These are phyloP conservation scores for Taphrina deformans DNA, from an alignment of 1,139 yeast species.

Conservation along the genomic window DNA sequence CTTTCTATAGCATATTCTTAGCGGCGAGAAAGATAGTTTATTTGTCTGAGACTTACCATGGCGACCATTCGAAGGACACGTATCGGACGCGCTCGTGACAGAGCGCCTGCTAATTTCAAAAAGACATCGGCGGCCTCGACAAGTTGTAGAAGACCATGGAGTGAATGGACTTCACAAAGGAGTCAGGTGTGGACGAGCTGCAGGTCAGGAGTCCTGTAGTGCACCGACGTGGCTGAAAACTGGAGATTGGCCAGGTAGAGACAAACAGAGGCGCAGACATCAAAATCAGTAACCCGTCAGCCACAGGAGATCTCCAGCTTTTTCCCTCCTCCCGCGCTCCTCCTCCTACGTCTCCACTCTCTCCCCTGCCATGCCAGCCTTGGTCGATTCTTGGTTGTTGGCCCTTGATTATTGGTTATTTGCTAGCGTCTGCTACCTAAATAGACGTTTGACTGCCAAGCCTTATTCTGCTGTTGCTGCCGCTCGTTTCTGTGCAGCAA, in stretches of 20 bases:
- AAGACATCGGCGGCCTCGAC: not conserved
- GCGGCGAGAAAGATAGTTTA: not conserved
- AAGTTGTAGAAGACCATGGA: no score
- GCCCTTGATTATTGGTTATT: no score
- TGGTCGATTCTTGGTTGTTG: no score
- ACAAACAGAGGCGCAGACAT: not conserved
- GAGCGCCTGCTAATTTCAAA: not conserved
- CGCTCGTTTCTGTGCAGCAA: no score
- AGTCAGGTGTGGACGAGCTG: not conserved
- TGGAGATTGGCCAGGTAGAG: no score
- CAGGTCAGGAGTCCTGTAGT: not conserved
- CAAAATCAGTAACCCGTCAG: not conserved
- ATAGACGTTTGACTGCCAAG: no score
- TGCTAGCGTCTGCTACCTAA: no score
- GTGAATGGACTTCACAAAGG: not conserved
- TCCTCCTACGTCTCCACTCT: no score
- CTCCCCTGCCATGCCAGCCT: no score
- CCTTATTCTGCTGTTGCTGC: no score
- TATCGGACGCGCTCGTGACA: not conserved
- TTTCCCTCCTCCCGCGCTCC: not conserved
- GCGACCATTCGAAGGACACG: not conserved
- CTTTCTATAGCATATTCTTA: not conserved
- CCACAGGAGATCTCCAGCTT: constrained; percentile 1
- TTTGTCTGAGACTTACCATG: not conserved
- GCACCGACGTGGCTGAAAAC: not conserved